These are phyloP conservation scores for Naganishia albida DNA, from an alignment of 1,284 basidiomycete genomes.

Conservation along the genomic window DNA sequence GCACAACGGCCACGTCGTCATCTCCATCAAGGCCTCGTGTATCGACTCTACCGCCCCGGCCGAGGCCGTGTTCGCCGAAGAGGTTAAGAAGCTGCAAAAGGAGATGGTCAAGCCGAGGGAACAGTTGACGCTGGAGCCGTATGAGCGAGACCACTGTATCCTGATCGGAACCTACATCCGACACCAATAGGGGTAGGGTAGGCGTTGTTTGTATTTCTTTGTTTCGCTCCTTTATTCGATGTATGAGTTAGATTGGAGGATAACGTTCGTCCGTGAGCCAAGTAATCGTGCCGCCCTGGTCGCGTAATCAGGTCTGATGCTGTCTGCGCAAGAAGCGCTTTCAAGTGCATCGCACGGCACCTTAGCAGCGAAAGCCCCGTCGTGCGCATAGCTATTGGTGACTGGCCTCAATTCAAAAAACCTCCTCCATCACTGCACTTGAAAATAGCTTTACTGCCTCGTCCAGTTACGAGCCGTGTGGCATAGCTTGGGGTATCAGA, in stretches of 20 bases:
- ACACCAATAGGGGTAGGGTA: slow-evolving; percentile 29
- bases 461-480: too few relatives aligned
- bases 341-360: too few relatives aligned
- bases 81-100: slow-evolving; percentile 81
- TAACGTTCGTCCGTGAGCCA: too few relatives aligned
- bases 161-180: slow-evolving; percentile 33
- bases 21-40: slow-evolving; percentile 99
- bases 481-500: too few relatives aligned
- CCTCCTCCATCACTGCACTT: too few relatives aligned
- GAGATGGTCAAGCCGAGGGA: slow-evolving; percentile 88
- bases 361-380: too few relatives aligned
- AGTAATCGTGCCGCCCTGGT: too few relatives aligned
- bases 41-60: slow-evolving; percentile 93
- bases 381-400: too few relatives aligned
- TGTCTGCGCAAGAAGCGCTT: too few relatives aligned
- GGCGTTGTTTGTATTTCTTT: slow-evolving; percentile 5
- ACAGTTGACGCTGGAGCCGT: slow-evolving; percentile 78
- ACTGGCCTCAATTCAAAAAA: too few relatives aligned
- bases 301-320: too few relatives aligned
- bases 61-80: slow-evolving; percentile 84
- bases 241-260: slow-evolving; percentile 15
- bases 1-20: slow-evolving; percentile 86
- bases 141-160: slow-evolving; percentile 55
- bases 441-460: too few relatives aligned
- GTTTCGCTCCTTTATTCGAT: slow-evolving; percentile 12